Evolutionary conservation across 1,284 basidiomycete genomes (phyloP), one percentile per base, ranked within the genome.

Genomic region (Ceratobasidium sp.): DNA sequence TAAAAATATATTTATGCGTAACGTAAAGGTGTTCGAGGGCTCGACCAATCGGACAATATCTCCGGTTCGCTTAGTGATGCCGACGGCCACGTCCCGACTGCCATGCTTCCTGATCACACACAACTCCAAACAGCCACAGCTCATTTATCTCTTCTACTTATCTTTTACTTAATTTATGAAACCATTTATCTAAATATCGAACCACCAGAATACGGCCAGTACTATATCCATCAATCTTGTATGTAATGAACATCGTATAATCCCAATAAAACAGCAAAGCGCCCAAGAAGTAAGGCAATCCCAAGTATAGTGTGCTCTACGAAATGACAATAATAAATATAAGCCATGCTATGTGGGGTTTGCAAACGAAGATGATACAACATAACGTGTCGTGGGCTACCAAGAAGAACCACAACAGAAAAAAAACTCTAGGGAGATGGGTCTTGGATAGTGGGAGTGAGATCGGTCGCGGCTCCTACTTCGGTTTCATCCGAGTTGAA

Each of bases 401-500:
- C 21, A 18, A 43, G 49, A n/a, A 55, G 23, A 38, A 23, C 41
- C n/a, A 43, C 13, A 28, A 41, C 23, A 32, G 7, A 54, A 21
- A 35, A 13, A 6, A 43, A 38, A 26, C 23, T 21, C 41, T 59
- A 21, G 57, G 57, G 14, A 9, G 21, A 11, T 11, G 52, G 38
- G 13, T 70, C 28, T 57, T 21, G 35, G 7, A 14, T 30, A 8
- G 14, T 18, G n/a, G 52, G 41, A 26, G n/a, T n/a, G n/a, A 16
- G 50, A n/a, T 23, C 18, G 43, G 64, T 7, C 21, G 58, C 21
- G 21, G 30, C 11, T 32, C 66, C 66, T 21, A 70, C 35, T 57
- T 49, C 66, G 16, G 66, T 70, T 28, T 70, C 28, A 18, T 58
- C 66, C 52, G 66, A 70, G 43, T 70, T 52, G 28, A 58, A 46